A percentile compares a stretch with the other conserved stretches of the same genome.
These are phyloP conservation scores for Candida railenensis DNA, from an alignment of 805 yeast species.

Conservation along the genomic window DNA sequence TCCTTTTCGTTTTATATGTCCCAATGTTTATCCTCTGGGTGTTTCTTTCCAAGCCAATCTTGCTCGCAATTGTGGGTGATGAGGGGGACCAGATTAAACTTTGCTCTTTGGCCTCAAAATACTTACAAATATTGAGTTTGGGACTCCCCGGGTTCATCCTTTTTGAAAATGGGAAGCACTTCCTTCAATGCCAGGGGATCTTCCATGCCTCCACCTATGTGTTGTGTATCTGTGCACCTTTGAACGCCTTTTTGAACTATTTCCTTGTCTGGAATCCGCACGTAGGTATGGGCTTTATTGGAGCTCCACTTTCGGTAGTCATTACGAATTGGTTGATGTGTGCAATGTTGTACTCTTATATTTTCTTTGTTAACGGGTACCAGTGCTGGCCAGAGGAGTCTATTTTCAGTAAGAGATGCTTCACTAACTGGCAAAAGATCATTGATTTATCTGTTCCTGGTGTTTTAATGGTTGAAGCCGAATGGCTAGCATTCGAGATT, in stretches of 20 bases:
- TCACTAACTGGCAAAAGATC: constrained; percentile 63
- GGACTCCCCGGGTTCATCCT: constrained; percentile 75
- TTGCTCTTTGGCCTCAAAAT: constrained; percentile 52
- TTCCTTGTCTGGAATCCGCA: constrained; percentile 61
- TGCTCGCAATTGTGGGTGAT: constrained; percentile 28
- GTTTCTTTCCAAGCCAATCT: constrained; percentile 49
- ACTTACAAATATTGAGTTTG: constrained; percentile 52
- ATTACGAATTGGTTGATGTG: constrained; percentile 75
- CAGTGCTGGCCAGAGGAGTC: constrained; percentile 41
- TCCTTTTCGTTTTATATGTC: constrained; percentile 48
- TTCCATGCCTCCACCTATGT: constrained; percentile 80
- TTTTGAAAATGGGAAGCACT: constrained; percentile 73
- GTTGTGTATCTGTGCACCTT: constrained; percentile 67
- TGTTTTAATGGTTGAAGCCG: constrained; percentile 73
- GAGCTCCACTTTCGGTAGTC: constrained; percentile 76
- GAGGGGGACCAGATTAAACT: constrained; percentile 18
- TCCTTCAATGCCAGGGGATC: constrained; percentile 72
- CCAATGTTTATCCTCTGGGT: constrained; percentile 66
- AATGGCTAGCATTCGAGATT: constrained; percentile 76
- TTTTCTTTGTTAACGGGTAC: constrained; percentile 42
- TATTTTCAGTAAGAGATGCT: constrained; percentile 23
- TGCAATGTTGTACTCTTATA: constrained; percentile 47
- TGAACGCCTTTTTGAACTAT: constrained; percentile 67
- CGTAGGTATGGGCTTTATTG: constrained; percentile 63
- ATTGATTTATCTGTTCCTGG: constrained; percentile 69